Conservation (phyloP, 805 yeast species). For the Saccharomycopsis sp. region DNA sequence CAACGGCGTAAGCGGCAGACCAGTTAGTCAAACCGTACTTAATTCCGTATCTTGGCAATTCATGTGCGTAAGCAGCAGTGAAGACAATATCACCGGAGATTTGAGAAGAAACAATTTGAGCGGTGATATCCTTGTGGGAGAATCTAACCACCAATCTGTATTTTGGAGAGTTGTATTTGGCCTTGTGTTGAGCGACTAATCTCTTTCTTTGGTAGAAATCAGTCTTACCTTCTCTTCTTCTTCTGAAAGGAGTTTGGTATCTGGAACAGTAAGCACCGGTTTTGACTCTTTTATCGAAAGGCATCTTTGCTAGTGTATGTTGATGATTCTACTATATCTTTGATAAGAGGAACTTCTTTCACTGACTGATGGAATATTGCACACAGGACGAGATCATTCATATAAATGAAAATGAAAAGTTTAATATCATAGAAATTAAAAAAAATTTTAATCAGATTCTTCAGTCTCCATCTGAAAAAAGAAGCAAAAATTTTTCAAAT, state of each 20-base stretch:
- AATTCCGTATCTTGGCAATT: conserved; percentile 96
- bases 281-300: conserved; percentile 67
- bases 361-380: neutral
- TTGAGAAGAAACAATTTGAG: conserved; percentile 94
- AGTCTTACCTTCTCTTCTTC: conserved; percentile 99
- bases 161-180: conserved; percentile 98
- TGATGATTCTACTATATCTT: neutral
- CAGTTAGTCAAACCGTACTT: conserved; percentile 99
- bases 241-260: conserved; percentile 99
- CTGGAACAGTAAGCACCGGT: conserved; percentile 96
- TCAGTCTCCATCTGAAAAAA: too few relatives aligned
- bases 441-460: neutral
- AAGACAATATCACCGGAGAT: conserved; percentile 95
- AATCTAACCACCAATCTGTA: conserved; percentile 99
- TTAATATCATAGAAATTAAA: neutral
- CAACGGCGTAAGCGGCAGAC: conserved; percentile 99
- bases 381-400: neutral
- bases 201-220: conserved; percentile 99
- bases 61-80: conserved; percentile 98
- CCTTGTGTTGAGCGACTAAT: conserved; percentile 99
- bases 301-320: conserved; percentile 43
- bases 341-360: neutral
- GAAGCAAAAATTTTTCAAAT: neutral
- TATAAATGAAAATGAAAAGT: neutral
- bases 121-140: conserved; percentile 99